Evolutionary conservation across 768 basidiomycete species (phyloP).

Genomic region (Suillus placidus): DNA sequence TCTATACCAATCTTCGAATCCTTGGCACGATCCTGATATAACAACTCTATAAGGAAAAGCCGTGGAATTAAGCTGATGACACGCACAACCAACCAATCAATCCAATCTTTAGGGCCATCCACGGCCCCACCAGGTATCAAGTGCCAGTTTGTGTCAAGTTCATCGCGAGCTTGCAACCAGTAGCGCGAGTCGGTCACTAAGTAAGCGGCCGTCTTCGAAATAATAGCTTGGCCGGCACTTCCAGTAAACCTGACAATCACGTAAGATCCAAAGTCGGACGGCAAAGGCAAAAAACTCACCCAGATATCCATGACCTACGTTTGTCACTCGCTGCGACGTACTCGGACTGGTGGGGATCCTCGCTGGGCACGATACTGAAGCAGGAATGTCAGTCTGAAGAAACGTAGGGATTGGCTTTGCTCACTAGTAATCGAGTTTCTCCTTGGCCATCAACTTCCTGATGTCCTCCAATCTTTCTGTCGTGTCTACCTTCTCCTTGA

Average conservation of each 20-base stretch:
- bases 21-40: constrained; percentile 41
- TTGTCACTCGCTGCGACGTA: constrained; percentile 78
- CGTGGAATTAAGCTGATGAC: constrained; percentile 8
- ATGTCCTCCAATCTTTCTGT: constrained; percentile 60
- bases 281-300: constrained; percentile 50
- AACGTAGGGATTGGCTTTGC: constrained; percentile 30
- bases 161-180: constrained; percentile 74
- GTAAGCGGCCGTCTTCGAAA: constrained; percentile 69
- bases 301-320: constrained; percentile 76
- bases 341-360: constrained; percentile 85
- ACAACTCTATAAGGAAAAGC: background rate
- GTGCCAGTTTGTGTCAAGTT: constrained; percentile 76
- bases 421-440: constrained; percentile 76
- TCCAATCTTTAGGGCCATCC: constrained; percentile 70
- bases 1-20: constrained; percentile 75
- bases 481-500: constrained; percentile 59
- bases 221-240: constrained; percentile 70
- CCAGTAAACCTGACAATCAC: constrained; percentile 55
- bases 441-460: constrained; percentile 66
- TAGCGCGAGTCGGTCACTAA: constrained; percentile 82
- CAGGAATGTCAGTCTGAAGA: constrained; percentile 14
- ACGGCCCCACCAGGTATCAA: constrained; percentile 58
- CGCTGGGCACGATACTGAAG: constrained; percentile 69
- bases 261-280: constrained; percentile 24
- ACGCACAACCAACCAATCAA: constrained; percentile 73